Evolutionary conservation across 2,329 filamentous ascomycete species (phyloP).

Genomic region (Biscogniauxia mediterranea): DNA sequence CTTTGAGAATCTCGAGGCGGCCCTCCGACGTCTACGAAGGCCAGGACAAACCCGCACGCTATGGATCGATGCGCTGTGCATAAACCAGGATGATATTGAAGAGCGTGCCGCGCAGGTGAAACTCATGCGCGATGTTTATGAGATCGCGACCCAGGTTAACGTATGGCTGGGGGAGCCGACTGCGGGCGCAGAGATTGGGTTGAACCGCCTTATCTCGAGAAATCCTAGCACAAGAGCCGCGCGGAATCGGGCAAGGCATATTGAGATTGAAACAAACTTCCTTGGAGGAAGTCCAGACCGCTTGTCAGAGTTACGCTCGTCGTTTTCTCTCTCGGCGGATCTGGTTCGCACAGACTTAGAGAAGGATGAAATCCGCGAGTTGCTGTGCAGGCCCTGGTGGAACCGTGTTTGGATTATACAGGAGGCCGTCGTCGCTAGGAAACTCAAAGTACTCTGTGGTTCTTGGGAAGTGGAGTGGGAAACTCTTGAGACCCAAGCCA

Average conservation of each 20-base stretch:
- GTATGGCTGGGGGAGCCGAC: conserved; percentile 9
- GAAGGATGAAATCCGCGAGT: conserved; percentile 16
- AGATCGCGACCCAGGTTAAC: conserved; percentile 2
- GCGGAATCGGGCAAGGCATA: not conserved
- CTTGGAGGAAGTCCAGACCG: not conserved
- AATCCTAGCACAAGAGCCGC: not conserved
- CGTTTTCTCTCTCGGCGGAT: conserved; percentile 1
- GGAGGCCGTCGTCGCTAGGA: conserved; percentile 16
- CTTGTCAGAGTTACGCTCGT: not conserved
- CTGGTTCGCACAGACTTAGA: conserved; percentile 1
- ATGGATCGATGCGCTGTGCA: conserved; percentile 17
- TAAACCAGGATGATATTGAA: conserved; percentile 13
- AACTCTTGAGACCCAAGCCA: conserved; percentile 4
- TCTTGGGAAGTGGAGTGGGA: conserved; percentile 11
- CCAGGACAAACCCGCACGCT: conserved; percentile 5
- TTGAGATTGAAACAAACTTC: not conserved
- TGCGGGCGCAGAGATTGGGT: conserved; percentile 1
- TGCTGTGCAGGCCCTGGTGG: conserved; percentile 21
- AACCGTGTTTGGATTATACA: conserved; percentile 20
- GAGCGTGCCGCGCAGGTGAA: conserved; percentile 9
- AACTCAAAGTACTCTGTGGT: conserved; percentile 12
- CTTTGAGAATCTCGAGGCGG: conserved; percentile 9
- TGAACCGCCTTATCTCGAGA: conserved; percentile 2
- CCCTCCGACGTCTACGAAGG: conserved; percentile 8
- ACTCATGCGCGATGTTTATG: conserved; percentile 12